Evolutionary conservation across 2,329 filamentous ascomycete genomes (phyloP).

Genomic region (Aureobasidium uvarum): DNA sequence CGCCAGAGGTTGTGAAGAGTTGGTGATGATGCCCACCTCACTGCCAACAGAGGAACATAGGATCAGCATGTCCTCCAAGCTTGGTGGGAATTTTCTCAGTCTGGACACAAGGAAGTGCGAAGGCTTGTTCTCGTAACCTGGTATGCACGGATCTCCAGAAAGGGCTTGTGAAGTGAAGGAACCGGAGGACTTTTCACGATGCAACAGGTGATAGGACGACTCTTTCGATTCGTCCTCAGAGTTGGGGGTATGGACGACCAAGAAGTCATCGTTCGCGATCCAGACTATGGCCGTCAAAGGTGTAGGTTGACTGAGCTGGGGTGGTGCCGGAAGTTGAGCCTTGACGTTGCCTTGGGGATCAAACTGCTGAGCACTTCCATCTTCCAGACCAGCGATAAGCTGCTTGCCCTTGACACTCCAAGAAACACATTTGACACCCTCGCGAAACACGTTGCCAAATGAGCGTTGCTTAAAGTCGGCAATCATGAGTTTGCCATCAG

Average conservation of each 20-base stretch:
- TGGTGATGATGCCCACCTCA: slow-evolving; percentile 75
- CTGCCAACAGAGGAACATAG: slow-evolving; percentile 76
- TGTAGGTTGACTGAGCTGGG: slow-evolving; percentile 57
- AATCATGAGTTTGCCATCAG: slow-evolving; percentile 76
- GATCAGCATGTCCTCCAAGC: slow-evolving; percentile 76
- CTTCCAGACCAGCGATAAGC: slow-evolving; percentile 76
- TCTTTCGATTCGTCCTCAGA: slow-evolving; percentile 43
- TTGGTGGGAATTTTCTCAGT: slow-evolving; percentile 75
- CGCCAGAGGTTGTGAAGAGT: slow-evolving; percentile 67
- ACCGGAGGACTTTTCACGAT: slow-evolving; percentile 58
- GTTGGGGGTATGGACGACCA: slow-evolving; percentile 71
- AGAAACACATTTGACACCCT: slow-evolving; percentile 75
- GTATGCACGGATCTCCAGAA: slow-evolving; percentile 65
- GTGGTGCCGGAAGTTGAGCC: slow-evolving; percentile 74
- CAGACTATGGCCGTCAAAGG: slow-evolving; percentile 64
- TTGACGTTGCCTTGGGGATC: slow-evolving; percentile 75
- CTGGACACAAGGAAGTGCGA: slow-evolving; percentile 77
- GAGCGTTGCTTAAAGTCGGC: slow-evolving; percentile 70
- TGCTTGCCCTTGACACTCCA: slow-evolving; percentile 97
- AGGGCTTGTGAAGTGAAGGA: slow-evolving; percentile 72
- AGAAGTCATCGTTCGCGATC: slow-evolving; percentile 84
- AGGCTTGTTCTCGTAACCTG: slow-evolving; percentile 58
- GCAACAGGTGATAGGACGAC: slow-evolving; percentile 77
- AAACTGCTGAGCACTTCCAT: slow-evolving; percentile 81
- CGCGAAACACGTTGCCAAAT: slow-evolving; percentile 63